Percentiles rank a stretch among this genome's conserved stretches.
Evolutionary conservation across 495 filamentous ascomycete species (phyloP).

Genomic region (Copromyces sp.): DNA sequence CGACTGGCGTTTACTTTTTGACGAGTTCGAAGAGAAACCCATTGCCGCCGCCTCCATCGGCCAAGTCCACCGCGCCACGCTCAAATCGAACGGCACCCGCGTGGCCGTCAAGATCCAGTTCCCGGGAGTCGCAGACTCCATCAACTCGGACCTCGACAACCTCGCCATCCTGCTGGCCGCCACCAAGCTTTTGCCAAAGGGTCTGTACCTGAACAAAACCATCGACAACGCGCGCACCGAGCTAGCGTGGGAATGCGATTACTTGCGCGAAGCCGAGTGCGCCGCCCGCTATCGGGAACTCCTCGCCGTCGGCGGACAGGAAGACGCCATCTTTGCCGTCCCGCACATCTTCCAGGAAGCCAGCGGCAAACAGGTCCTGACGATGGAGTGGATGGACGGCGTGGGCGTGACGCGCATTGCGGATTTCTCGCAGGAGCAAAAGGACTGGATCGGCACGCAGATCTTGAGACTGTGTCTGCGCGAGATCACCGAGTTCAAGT

Average conservation of each 20-base stretch:
- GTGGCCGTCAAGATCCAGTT: conserved; percentile 98
- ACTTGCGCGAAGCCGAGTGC: conserved; percentile 75
- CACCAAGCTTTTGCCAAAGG: conserved; percentile 78
- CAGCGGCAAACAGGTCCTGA: conserved; percentile 77
- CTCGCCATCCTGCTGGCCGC: conserved; percentile 83
- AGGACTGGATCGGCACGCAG: conserved; percentile 88
- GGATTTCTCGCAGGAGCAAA: conserved; percentile 65
- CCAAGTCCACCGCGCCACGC: conserved; percentile 79
- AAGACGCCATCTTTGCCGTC: conserved; percentile 63
- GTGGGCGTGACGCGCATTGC: conserved; percentile 74
- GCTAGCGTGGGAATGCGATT: conserved; percentile 96
- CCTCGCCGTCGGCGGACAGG: conserved; percentile 42
- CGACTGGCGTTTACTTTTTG: conserved; percentile 78
- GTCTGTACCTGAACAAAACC: conserved; percentile 90
- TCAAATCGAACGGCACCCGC: conserved; percentile 60
- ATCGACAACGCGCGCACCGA: conserved; percentile 94
- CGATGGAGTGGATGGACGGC: conserved; percentile 84
- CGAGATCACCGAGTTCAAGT: conserved; percentile 85
- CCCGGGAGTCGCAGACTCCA: conserved; percentile 90
- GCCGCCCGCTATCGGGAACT: conserved; percentile 63
- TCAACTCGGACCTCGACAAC: conserved; percentile 91
- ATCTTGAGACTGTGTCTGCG: conserved; percentile 87
- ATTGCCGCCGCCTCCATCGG: conserved; percentile 97
- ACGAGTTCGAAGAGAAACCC: conserved; percentile 77
- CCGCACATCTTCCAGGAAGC: conserved; percentile 70